Percentiles rank a stretch among this genome's conserved stretches.
phyloP scores from a whole-genome alignment of 139 green algal species.

The Tetradesmus lagerheimii region DNA sequence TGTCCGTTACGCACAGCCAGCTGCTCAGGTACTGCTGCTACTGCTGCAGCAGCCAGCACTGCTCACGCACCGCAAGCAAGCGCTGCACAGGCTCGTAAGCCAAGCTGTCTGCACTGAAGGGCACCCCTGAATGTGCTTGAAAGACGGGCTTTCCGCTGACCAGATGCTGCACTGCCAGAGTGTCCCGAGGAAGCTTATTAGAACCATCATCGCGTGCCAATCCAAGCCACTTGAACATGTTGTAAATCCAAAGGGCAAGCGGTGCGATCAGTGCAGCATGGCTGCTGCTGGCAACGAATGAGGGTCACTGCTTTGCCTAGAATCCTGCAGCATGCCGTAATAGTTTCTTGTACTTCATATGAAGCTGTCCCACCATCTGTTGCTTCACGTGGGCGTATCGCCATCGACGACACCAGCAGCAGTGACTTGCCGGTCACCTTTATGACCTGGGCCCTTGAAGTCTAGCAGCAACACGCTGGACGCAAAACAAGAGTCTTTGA shows the following conservation, averaged over 20 bases:
- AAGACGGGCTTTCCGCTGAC: background rate
- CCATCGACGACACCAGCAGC: background rate
- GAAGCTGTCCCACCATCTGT: background rate
- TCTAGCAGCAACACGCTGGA: background rate
- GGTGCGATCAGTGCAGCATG: background rate
- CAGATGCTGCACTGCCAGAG: constrained; percentile 31
- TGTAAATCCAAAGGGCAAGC: background rate
- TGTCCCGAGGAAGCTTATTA: constrained; percentile 31
- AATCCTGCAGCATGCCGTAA: background rate
- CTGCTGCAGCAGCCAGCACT: background rate
- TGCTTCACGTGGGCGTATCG: background rate
- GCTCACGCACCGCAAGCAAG: constrained; percentile 55
- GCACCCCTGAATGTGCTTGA: constrained; percentile 48
- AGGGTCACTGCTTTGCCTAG: background rate
- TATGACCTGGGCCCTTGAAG: background rate
- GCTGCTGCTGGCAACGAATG: background rate
- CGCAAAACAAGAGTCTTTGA: too few relatives aligned
- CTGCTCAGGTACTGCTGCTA: background rate
- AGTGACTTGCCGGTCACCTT: background rate
- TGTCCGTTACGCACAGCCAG: background rate
- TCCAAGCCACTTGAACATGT: background rate
- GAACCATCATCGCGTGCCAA: background rate
- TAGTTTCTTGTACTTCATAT: background rate
- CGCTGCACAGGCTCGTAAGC: constrained; percentile 63
- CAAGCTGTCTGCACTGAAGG: constrained; percentile 50